A percentile compares a stretch with the other conserved stretches of the same genome.
Conservation (phyloP, 2,329 filamentous ascomycete genomes). For the Fusarium secorum region DNA sequence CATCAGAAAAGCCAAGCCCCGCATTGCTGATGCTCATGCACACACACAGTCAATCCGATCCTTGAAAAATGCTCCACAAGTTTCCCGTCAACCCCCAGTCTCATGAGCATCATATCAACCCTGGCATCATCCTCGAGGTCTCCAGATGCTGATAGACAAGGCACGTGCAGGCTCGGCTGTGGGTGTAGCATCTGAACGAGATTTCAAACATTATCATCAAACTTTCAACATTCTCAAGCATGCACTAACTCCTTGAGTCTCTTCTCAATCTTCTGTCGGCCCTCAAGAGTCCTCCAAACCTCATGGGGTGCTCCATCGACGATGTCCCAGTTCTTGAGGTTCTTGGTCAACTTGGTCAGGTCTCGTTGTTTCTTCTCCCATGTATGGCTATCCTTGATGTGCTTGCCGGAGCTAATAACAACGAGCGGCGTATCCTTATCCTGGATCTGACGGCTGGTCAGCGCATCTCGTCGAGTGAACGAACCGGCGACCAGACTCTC, state of each 20-base stretch:
- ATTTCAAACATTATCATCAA: neutral
- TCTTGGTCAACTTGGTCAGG: conserved; percentile 79
- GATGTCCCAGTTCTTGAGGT: conserved; percentile 84
- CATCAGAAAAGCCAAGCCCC: conserved; percentile 16
- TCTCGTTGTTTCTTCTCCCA: conserved; percentile 91
- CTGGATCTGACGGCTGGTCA: conserved; percentile 81
- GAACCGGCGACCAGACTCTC: conserved; percentile 89
- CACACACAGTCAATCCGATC: neutral
- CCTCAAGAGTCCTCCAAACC: conserved; percentile 81
- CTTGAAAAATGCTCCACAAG: conserved; percentile 17
- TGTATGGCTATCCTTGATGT: conserved; percentile 68
- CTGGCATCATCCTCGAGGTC: neutral
- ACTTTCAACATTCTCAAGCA: conserved; percentile 21
- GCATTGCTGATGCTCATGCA: conserved; percentile 22
- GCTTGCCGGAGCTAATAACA: conserved; percentile 81
- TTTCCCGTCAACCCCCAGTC: conserved; percentile 22
- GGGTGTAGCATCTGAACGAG: neutral
- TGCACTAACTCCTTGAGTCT: conserved; percentile 74
- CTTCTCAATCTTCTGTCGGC: conserved; percentile 79
- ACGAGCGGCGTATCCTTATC: conserved; percentile 76
- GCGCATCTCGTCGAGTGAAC: conserved; percentile 83
- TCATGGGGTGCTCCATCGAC: conserved; percentile 85
- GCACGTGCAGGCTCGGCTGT: conserved; percentile 8
- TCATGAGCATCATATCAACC: conserved; percentile 21
- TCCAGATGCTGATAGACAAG: conserved; percentile 1